Evolutionary conservation across 192 early-diverging fungal species (phyloP).

Genomic region (Linnemannia schmuckeri): DNA sequence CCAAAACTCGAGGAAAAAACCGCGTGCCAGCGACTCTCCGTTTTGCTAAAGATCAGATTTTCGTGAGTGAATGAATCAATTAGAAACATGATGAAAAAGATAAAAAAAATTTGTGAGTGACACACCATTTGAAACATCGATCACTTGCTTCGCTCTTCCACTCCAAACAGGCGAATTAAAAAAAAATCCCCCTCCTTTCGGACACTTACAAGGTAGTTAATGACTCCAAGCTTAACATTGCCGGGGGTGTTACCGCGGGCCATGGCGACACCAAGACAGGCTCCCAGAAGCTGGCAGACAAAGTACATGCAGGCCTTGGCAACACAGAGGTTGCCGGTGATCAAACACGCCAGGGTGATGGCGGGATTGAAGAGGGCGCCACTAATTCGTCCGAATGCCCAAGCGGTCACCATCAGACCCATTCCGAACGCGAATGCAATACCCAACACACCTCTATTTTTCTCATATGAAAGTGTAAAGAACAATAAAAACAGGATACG

Average conservation of each 20-base stretch:
- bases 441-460: conserved; percentile 27
- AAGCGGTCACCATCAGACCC: conserved; percentile 61
- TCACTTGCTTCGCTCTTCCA: not conserved
- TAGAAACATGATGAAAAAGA: not conserved
- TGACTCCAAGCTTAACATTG: conserved; percentile 1
- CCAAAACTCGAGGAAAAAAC: conserved; percentile 40
- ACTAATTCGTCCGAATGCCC: conserved; percentile 61
- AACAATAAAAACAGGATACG: not conserved
- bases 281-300: conserved; percentile 69
- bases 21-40: conserved; percentile 12
- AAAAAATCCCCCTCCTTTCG: not conserved
- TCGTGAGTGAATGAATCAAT: too few species aligned
- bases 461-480: not conserved
- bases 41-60: conserved; percentile 7
- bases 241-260: conserved; percentile 23
- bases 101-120: not conserved
- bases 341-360: conserved; percentile 65
- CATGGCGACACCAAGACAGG: conserved; percentile 60
- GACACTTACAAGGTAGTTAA: conserved; percentile 24
- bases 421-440: conserved; percentile 62
- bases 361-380: conserved; percentile 76
- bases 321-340: conserved; percentile 59
- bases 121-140: too few species aligned
- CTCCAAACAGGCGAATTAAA: not conserved
- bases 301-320: conserved; percentile 60